These are phyloP conservation scores for Arthrocladium fulminans DNA, from an alignment of 2,329 filamentous ascomycete species.

Conservation along the genomic window DNA sequence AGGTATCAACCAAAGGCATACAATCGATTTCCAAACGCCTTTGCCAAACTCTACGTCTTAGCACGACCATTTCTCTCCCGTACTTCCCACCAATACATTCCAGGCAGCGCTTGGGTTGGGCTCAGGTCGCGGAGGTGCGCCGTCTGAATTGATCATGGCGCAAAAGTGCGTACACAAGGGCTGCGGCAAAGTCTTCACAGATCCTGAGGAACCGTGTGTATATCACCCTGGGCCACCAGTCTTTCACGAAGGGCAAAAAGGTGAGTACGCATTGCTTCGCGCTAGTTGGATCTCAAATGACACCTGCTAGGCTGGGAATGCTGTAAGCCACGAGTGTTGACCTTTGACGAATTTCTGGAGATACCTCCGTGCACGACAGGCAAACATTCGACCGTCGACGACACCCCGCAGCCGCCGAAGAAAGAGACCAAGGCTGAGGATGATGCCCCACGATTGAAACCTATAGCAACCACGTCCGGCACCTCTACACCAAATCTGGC, in stretches of 20 bases:
- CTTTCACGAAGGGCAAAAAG: conserved; percentile 98
- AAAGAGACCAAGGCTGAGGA: conserved; percentile 19
- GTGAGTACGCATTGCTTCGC: conserved; percentile 44
- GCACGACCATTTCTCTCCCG: too few relatives aligned
- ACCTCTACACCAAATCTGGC: not conserved
- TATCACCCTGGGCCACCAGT: conserved; percentile 91
- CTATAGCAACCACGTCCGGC: conserved; percentile 11
- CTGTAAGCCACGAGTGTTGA: conserved; percentile 92
- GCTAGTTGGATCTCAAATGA: not conserved
- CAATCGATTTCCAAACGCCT: too few relatives aligned
- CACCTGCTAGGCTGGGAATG: conserved; percentile 77
- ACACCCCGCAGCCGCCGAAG: conserved; percentile 45
- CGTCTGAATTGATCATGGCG: too few relatives aligned
- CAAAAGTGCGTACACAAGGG: conserved; percentile 90
- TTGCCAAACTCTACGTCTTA: too few relatives aligned
- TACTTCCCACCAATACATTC: too few relatives aligned
- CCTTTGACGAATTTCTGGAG: conserved; percentile 93
- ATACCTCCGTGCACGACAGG: conserved; percentile 90
- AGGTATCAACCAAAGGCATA: too few relatives aligned
- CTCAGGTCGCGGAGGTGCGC: too few relatives aligned
- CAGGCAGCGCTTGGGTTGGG: too few relatives aligned
- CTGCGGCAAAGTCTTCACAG: conserved; percentile 79
- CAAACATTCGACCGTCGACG: conserved; percentile 82
- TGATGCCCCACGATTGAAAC: conserved; percentile 19
- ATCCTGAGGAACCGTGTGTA: conserved; percentile 71